Percentiles rank a stretch among this genome's conserved stretches.
phyloP scores from a whole-genome alignment of 805 yeast species.

The Spathaspora girioi region DNA sequence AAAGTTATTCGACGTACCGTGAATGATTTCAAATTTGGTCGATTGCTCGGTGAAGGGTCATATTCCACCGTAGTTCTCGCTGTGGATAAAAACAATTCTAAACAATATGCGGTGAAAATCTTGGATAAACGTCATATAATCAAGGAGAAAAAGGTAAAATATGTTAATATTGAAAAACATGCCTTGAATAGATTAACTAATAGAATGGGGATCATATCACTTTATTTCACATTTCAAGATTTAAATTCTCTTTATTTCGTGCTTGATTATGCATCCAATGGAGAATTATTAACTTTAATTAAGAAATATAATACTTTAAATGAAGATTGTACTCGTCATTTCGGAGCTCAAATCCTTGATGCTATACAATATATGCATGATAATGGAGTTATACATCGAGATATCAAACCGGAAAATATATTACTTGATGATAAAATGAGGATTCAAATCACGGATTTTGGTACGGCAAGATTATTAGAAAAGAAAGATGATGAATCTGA shows the following conservation, averaged over 20 bases:
- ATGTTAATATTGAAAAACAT: conserved; percentile 79
- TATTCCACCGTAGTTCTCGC: conserved; percentile 44
- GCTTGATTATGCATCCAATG: conserved; percentile 75
- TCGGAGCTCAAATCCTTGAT: conserved; percentile 70
- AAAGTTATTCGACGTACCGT: conserved; percentile 34
- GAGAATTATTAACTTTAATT: conserved; percentile 66
- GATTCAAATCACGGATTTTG: conserved; percentile 76
- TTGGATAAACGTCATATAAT: conserved; percentile 75
- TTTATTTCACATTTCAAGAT: conserved; percentile 79
- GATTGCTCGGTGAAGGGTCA: conserved; percentile 43
- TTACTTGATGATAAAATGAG: conserved; percentile 57
- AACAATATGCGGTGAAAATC: conserved; percentile 71
- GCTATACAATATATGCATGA: conserved; percentile 70
- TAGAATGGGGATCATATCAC: conserved; percentile 59
- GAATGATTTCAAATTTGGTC: conserved; percentile 39
- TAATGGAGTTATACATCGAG: conserved; percentile 77
- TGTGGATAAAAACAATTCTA: conserved; percentile 48
- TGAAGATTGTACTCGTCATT: conserved; percentile 65
- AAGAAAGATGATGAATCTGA: conserved; percentile 42
- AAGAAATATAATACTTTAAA: conserved; percentile 67
- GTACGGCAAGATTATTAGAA: conserved; percentile 76
- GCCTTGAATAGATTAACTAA: conserved; percentile 67
- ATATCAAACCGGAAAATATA: conserved; percentile 80
- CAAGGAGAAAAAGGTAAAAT: conserved; percentile 78
- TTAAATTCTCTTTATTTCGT: conserved; percentile 69